A percentile compares a stretch with the other conserved stretches of the same genome.
Evolutionary conservation across 2,329 filamentous ascomycete genomes (phyloP).

Genomic region (Teratosphaeria viscida): DNA sequence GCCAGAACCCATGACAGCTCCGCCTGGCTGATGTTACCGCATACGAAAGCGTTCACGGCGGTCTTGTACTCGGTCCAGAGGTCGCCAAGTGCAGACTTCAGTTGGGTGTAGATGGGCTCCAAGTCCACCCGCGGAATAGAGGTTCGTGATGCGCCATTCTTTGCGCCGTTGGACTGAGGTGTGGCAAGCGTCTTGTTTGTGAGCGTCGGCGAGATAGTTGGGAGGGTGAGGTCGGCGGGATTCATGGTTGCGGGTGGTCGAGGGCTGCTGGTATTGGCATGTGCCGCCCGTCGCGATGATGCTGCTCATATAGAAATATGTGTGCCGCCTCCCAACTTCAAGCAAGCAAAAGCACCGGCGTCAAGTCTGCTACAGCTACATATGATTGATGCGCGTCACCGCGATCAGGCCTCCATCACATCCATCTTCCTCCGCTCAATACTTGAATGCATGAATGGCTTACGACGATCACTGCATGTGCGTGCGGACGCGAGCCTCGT

Average conservation of each 20-base stretch:
- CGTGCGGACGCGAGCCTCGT: not conserved
- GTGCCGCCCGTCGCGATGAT: not conserved
- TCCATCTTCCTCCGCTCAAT: not conserved
- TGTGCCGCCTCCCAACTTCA: not conserved
- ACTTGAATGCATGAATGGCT: no score
- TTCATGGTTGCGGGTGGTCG: slow-evolving; percentile 18
- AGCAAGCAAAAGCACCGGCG: not conserved
- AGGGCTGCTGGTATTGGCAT: not conserved
- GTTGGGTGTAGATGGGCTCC: slow-evolving; percentile 51
- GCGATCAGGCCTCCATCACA: not conserved
- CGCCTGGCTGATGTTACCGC: slow-evolving; percentile 51
- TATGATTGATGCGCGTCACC: not conserved
- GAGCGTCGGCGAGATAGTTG: slow-evolving; percentile 15
- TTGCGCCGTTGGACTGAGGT: slow-evolving; percentile 24
- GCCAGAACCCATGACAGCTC: slow-evolving; percentile 49
- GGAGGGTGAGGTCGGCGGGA: slow-evolving; percentile 23
- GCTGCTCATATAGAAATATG: not conserved
- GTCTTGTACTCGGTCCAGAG: slow-evolving; percentile 53
- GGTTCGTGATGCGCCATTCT: slow-evolving; percentile 38
- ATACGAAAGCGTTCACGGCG: slow-evolving; percentile 45
- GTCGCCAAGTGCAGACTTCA: slow-evolving; percentile 50
- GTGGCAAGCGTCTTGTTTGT: slow-evolving; percentile 18
- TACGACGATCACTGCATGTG: not conserved
- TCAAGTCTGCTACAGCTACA: not conserved
- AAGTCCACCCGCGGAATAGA: slow-evolving; percentile 52